Evolutionary conservation across 306 rosid genomes (phyloP).

Genomic region (Clitoria ternatea): DNA sequence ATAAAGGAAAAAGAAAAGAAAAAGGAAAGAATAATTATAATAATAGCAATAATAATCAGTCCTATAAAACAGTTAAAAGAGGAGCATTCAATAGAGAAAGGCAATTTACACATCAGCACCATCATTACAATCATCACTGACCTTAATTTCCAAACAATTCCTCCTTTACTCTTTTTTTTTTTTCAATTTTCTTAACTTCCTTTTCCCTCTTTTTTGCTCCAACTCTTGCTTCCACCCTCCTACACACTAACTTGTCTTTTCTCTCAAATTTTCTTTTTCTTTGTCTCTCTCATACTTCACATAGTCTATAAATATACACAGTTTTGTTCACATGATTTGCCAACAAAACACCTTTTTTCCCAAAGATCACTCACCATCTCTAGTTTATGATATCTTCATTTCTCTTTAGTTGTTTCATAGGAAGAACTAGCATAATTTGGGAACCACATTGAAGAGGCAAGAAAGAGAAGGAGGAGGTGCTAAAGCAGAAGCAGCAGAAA

Average conservation of each 20-base stretch:
- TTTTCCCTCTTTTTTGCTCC: conserved; percentile 52
- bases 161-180: conserved; percentile 39
- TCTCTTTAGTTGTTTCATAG: conserved; percentile 29
- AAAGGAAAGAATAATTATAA: background rate
- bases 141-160: conserved; percentile 46
- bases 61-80: conserved; percentile 19
- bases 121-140: conserved; percentile 74
- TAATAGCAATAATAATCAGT: background rate
- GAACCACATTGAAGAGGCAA: conserved; percentile 26
- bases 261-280: conserved; percentile 33
- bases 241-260: conserved; percentile 30
- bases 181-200: conserved; percentile 42
- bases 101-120: conserved; percentile 50
- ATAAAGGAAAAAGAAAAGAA: background rate
- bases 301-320: conserved; percentile 1
- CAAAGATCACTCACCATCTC: conserved; percentile 25
- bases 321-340: conserved; percentile 31
- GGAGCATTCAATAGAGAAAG: conserved; percentile 20
- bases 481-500: conserved; percentile 12
- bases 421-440: conserved; percentile 19
- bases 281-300: conserved; percentile 27
- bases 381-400: conserved; percentile 36
- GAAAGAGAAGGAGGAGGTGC: background rate
- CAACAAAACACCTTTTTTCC: conserved; percentile 12
- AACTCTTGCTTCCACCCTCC: conserved; percentile 44